phyloP scores from a whole-genome alignment of 306 rosid genomes.

The Benincasa hispida region DNA sequence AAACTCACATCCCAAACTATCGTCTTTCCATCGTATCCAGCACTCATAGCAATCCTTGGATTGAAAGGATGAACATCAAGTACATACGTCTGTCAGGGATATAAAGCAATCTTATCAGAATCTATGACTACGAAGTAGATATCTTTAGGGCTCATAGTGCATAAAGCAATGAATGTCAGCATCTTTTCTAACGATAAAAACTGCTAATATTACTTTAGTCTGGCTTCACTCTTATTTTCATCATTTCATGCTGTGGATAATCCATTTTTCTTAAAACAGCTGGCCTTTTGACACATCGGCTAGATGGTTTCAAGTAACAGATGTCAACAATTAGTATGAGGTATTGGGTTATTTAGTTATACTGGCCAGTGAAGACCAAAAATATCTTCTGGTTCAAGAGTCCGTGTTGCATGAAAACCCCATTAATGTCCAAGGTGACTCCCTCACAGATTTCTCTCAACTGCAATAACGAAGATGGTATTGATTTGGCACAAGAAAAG shows the following conservation, averaged over 20 bases:
- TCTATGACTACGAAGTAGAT: not conserved
- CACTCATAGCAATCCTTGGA: constrained; percentile 99
- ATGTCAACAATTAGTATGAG: not conserved
- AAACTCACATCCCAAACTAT: constrained; percentile 99
- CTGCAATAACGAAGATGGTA: too few relatives aligned
- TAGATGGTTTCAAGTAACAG: not conserved
- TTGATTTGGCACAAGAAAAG: too few relatives aligned
- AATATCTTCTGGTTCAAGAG: not conserved
- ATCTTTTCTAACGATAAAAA: not conserved
- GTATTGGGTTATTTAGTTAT: not conserved
- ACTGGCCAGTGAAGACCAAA: not conserved
- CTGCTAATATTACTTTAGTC: not conserved
- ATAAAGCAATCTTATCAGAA: constrained; percentile 14
- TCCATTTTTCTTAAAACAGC: not conserved
- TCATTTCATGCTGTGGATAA: not conserved
- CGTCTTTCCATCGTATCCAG: constrained; percentile 96
- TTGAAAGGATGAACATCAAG: constrained; percentile 98
- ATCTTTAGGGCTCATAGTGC: not conserved
- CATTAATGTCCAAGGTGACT: too few relatives aligned
- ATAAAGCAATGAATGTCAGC: not conserved
- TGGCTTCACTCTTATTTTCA: not conserved
- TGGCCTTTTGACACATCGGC: not conserved
- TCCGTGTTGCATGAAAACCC: too few relatives aligned
- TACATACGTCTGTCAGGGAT: constrained; percentile 72
- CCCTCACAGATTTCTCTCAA: too few relatives aligned